Evolutionary conservation across 306 rosid species (phyloP), one percentile per base, ranked within the genome.

Genomic region (Alnus rubra): DNA sequence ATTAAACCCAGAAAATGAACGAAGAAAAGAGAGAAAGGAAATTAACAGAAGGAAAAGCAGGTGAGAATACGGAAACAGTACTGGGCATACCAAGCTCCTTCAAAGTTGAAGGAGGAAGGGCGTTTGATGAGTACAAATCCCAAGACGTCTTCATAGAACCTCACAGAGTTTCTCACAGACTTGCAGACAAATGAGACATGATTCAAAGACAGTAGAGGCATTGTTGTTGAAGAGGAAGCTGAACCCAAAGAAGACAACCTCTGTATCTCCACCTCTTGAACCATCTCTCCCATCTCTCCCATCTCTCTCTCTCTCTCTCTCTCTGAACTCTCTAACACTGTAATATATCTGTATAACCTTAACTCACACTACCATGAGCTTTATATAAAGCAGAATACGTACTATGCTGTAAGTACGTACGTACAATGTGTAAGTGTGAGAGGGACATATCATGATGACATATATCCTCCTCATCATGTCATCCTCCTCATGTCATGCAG

Each of bases 71-170:
- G 44, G 51, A 35, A 13, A 23, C 7, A 5, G 76, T 47, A 23
- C 28, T 23, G 70, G 35, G 4, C 35, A 65, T 60, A 91, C 93
- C 94, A 91, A 69, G 97, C 97, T 78, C 97, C 97, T 73, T 89
- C 69, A 69, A 89, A 91, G 2, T 91, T 44, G 89, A 91, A 91
- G 60, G 97, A 91, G 67, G 89, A 83, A 15, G 97, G 97, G 33
- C 94, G 81, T 75, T 85, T 86, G 87, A 89, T 82, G 81, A 88
- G 94, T 23, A 85, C 78, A 79, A 89, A 91, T 15, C 91, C 94
- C 30, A 91, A 53, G 31, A 88, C 91, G 16, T 88, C 69, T 73
- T 86, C 83, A 12, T 89, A 91, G 84, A 91, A 91, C 72, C 77
- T 83, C 11, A 83, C 88, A 19, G 97, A 91, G 4, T 82, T 78